These are phyloP conservation scores for Conticribra weissflogii DNA, from an alignment of 108 stramenopile species.

Conservation along the genomic window DNA sequence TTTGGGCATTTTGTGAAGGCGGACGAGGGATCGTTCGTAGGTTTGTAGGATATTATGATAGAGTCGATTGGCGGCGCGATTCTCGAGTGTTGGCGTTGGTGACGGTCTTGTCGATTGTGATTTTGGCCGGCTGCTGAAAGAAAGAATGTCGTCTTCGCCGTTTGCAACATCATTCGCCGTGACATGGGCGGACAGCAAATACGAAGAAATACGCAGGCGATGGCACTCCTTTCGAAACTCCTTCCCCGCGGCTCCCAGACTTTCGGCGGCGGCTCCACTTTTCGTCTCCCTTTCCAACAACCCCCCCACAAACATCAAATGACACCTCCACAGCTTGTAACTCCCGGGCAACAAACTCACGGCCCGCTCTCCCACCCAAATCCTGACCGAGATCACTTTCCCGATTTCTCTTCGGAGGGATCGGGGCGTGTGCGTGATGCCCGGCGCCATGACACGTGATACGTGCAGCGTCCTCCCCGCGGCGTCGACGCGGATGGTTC, in stretches of 20 bases:
- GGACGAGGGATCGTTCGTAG: constrained; percentile 83
- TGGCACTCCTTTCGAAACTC: constrained; percentile 2
- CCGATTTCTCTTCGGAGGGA: constrained; percentile 6
- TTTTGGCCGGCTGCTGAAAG: too few relatives aligned
- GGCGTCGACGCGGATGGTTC: constrained; percentile 23
- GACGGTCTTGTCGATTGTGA: too few relatives aligned
- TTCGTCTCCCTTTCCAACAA: constrained; percentile 14
- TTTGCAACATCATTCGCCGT: too few relatives aligned
- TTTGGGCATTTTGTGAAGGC: constrained; percentile 91
- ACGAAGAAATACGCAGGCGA: constrained; percentile 11
- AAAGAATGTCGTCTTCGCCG: too few relatives aligned
- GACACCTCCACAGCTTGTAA: constrained; percentile 97
- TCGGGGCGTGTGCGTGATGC: constrained; percentile 26
- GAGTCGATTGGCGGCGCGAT: neutral
- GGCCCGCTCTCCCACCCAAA: constrained; percentile 74
- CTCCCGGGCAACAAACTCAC: constrained; percentile 86
- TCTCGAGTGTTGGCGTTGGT: too few relatives aligned
- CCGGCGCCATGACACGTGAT: constrained; percentile 15
- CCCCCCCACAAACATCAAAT: constrained; percentile 64
- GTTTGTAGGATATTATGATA: constrained; percentile 34
- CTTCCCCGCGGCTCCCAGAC: neutral
- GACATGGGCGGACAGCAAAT: constrained; percentile 12
- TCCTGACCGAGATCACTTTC: constrained; percentile 18
- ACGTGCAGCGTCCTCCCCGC: constrained; percentile 32
- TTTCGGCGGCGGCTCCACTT: neutral